Conservation (phyloP, 75 land plant species). For the Sequoiadendron giganteum region DNA sequence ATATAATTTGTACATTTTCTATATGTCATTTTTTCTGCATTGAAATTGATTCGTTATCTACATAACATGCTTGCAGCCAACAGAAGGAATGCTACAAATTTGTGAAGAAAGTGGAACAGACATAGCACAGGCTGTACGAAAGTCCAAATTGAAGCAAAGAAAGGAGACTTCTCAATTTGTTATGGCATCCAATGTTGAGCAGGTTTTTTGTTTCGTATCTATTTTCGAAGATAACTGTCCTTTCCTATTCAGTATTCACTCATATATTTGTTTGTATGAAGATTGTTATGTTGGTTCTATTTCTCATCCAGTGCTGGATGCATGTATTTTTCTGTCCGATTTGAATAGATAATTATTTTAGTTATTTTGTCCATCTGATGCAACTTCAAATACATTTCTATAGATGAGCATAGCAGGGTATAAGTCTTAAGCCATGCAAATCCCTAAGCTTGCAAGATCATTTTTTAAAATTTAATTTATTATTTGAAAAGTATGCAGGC, state of each 20-base stretch:
- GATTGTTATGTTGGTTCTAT: not conserved
- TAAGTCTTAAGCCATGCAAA: not conserved
- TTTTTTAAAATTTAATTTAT: not conserved
- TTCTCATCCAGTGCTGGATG: not conserved
- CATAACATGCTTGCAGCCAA: constrained; percentile 31
- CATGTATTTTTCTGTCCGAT: not conserved
- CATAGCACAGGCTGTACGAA: constrained; percentile 44
- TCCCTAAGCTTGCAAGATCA: not conserved
- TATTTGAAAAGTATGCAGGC: constrained; percentile 25
- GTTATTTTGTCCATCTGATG: not conserved
- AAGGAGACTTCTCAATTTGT: constrained; percentile 23
- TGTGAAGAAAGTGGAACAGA: constrained; percentile 64
- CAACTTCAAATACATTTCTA: not conserved
- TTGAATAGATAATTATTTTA: constrained; percentile 2
- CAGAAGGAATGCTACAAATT: constrained; percentile 38
- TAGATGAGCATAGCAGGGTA: not conserved
- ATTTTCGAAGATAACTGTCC: not conserved
- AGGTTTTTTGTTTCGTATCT: constrained; percentile 19
- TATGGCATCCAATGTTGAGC: constrained; percentile 39
- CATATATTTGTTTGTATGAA: not conserved
- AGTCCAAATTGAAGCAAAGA: constrained; percentile 32
- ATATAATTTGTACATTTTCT: not conserved
- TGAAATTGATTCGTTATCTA: not conserved
- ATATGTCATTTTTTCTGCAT: not conserved
- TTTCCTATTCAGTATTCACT: not conserved